phyloP scores from a whole-genome alignment of 1,284 basidiomycete species.

The Phenoliferia sp. region DNA sequence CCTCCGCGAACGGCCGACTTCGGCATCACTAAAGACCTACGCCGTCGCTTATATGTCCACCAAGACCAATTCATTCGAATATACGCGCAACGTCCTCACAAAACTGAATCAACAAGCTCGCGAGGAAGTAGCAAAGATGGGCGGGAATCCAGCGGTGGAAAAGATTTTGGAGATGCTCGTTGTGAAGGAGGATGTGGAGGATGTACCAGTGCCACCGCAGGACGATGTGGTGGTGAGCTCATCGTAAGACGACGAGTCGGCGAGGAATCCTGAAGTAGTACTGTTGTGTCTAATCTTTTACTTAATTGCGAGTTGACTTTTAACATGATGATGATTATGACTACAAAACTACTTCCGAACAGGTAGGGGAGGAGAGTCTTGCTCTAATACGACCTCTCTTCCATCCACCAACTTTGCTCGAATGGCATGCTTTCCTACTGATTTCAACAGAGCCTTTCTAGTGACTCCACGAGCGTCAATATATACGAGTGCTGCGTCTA shows the following conservation, averaged over 20 bases:
- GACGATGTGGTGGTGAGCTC: too few species aligned
- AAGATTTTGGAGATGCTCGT: slow-evolving; percentile 47
- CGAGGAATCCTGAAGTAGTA: too few species aligned
- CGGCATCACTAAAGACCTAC: slow-evolving; percentile 70
- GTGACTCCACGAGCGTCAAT: background rate
- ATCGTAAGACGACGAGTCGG: too few species aligned
- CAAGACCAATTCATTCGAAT: slow-evolving; percentile 69
- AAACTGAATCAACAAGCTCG: slow-evolving; percentile 55
- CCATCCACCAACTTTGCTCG: background rate
- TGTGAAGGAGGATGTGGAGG: background rate
- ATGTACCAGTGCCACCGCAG: background rate
- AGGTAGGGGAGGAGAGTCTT: too few species aligned
- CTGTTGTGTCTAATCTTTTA: too few species aligned
- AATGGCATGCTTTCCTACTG: background rate
- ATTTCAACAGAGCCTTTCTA: background rate
- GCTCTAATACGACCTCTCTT: background rate
- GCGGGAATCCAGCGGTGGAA: slow-evolving; percentile 54
- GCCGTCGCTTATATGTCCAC: slow-evolving; percentile 69
- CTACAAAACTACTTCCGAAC: too few species aligned
- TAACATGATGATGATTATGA: too few species aligned
- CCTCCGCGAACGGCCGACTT: slow-evolving; percentile 77
- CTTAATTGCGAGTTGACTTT: too few species aligned
- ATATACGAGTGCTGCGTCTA: background rate
- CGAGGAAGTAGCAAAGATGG: slow-evolving; percentile 55
- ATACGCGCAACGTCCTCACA: slow-evolving; percentile 60